Conservation (phyloP, 768 basidiomycete genomes). For the Rhizopogon vinicolor region DNA sequence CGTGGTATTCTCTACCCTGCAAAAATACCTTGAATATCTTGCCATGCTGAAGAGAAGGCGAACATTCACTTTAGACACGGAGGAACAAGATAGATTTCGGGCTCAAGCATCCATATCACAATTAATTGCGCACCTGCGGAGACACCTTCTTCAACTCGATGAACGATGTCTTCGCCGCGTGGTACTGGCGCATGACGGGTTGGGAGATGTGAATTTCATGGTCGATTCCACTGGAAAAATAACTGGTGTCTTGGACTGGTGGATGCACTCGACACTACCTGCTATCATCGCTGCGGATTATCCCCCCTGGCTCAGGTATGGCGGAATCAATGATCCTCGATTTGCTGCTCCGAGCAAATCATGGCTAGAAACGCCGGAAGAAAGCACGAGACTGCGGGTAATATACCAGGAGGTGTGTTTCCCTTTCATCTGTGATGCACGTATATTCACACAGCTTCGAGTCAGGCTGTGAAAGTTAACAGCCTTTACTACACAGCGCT, state of each 20-base stretch:
- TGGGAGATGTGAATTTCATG: conserved; percentile 10
- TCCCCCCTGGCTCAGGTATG: conserved; percentile 19
- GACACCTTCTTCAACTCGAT: not conserved
- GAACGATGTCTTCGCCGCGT: conserved; percentile 5
- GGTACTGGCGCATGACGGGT: conserved; percentile 14
- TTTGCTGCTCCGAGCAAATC: conserved; percentile 5
- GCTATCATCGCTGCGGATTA: conserved; percentile 18
- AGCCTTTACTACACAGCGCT: not conserved
- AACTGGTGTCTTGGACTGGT: conserved; percentile 19
- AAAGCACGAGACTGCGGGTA: not conserved
- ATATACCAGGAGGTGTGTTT: conserved; percentile 1
- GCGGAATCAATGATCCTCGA: conserved; percentile 12
- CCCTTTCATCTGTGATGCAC: not conserved
- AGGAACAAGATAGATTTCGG: conserved; percentile 3
- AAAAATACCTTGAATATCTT: conserved; percentile 2
- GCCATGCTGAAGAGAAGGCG: not conserved
- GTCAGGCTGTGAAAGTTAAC: conserved; percentile 1
- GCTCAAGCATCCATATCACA: conserved; percentile 5
- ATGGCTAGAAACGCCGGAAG: conserved; percentile 3
- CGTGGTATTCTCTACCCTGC: not conserved
- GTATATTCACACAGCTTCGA: not conserved
- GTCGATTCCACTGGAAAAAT: conserved; percentile 10
- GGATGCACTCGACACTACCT: conserved; percentile 13
- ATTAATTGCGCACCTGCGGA: not conserved
- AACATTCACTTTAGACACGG: not conserved